Evolutionary conservation across 306 rosid species (phyloP).

Genomic region (Glycine latifolia): DNA sequence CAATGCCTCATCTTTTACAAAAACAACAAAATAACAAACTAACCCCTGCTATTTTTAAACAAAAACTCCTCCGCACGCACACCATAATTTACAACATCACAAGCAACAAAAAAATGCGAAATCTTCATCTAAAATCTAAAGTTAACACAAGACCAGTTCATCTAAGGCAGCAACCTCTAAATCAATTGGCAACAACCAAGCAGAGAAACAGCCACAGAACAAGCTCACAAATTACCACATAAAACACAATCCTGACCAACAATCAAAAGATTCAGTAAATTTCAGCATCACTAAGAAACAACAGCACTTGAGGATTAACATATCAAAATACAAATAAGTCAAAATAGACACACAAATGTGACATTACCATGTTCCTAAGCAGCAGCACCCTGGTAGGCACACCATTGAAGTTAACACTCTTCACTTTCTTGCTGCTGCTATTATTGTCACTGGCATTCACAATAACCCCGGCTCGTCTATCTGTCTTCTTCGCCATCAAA

Average conservation of each 20-base stretch:
- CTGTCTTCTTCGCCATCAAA: conserved; percentile 95
- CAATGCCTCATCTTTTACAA: neutral
- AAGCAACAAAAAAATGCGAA: neutral
- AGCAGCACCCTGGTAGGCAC: conserved; percentile 85
- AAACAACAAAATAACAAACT: conserved; percentile 19
- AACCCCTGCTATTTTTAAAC: too few species aligned
- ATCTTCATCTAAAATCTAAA: neutral
- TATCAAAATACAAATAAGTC: neutral
- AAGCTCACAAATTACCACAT: too few species aligned
- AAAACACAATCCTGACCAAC: neutral
- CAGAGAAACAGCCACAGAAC: too few species aligned
- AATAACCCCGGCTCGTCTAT: conserved; percentile 93
- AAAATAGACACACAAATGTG: conserved; percentile 53
- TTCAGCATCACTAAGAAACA: neutral
- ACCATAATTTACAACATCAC: neutral
- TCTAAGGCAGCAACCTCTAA: conserved; percentile 2
- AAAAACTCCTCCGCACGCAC: neutral
- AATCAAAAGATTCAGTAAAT: conserved; percentile 17
- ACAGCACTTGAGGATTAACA: neutral
- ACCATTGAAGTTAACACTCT: conserved; percentile 80
- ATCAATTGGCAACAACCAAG: conserved; percentile 8
- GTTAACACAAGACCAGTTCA: neutral
- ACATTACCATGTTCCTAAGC: conserved; percentile 93
- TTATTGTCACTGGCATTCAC: conserved; percentile 83
- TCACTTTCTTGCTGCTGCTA: conserved; percentile 75